These are phyloP conservation scores for Tephrocybe sp. DNA, from an alignment of 768 basidiomycete species.

Conservation along the genomic window DNA sequence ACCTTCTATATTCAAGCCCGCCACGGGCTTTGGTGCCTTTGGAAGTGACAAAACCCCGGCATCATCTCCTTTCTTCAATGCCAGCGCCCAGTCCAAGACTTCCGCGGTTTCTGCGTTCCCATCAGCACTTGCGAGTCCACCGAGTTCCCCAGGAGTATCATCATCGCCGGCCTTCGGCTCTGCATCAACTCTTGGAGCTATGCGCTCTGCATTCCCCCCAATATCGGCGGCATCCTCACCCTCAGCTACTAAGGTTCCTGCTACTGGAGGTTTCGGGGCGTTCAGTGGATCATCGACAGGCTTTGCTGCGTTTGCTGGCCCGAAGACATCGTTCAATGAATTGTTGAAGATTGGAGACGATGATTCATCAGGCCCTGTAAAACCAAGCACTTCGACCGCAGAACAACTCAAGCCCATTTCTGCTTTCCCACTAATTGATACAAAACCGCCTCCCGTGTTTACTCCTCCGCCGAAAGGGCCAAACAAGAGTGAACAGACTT, in stretches of 20 bases:
- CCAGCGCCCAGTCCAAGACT: conserved; percentile 26
- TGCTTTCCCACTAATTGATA: conserved; percentile 6
- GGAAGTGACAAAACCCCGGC: conserved; percentile 36
- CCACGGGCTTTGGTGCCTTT: conserved; percentile 47
- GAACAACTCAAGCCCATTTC: conserved; percentile 11
- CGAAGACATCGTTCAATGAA: conserved; percentile 58
- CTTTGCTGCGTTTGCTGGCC: conserved; percentile 40
- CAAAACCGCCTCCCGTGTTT: conserved; percentile 3
- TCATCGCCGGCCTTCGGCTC: conserved; percentile 36
- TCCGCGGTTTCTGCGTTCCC: conserved; percentile 38
- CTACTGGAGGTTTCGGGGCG: conserved; percentile 47
- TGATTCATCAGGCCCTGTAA: conserved; percentile 23
- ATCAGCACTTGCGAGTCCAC: conserved; percentile 18
- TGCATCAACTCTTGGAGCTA: conserved; percentile 32
- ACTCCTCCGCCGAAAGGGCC: not conserved
- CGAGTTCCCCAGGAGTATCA: conserved; percentile 16
- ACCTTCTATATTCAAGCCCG: conserved; percentile 39
- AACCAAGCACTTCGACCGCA: conserved; percentile 8
- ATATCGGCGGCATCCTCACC: conserved; percentile 22
- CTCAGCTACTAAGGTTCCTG: conserved; percentile 22
- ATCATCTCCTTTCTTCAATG: conserved; percentile 56
- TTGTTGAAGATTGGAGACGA: conserved; percentile 44
- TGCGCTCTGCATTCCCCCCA: conserved; percentile 30
- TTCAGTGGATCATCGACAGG: conserved; percentile 43
- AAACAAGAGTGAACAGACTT: conserved; percentile 3